Evolutionary conservation across 257 asterid species (phyloP).

Genomic region (Gynochthodes officinalis): DNA sequence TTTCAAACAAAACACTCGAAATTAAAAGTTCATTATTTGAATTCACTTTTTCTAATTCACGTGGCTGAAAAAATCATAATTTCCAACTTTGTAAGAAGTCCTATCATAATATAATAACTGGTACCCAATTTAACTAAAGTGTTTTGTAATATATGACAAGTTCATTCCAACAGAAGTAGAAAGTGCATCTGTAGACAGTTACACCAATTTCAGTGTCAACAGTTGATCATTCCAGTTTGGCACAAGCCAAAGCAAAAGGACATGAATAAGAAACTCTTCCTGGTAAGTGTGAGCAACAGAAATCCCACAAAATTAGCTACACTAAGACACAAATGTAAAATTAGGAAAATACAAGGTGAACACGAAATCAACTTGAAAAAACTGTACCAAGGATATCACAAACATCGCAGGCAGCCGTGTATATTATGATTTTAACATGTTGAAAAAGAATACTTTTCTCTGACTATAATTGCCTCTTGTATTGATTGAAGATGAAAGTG

Average conservation of each 20-base stretch:
- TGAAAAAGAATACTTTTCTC: not conserved
- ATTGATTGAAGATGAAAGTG: not conserved
- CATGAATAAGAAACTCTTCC: not conserved
- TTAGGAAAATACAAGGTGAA: too few relatives aligned
- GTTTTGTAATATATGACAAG: not conserved
- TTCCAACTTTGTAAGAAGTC: not conserved
- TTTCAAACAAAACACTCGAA: not conserved
- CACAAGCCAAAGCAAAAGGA: not conserved
- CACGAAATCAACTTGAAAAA: not conserved
- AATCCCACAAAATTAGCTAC: not conserved
- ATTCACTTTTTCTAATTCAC: not conserved
- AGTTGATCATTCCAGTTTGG: not conserved
- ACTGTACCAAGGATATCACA: not conserved
- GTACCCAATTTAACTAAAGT: not conserved
- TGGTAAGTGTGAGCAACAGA: not conserved
- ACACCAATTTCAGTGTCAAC: not conserved
- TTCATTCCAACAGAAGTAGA: not conserved
- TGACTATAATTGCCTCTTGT: not conserved
- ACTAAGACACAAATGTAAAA: not conserved
- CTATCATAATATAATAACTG: not conserved
- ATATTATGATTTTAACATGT: not conserved
- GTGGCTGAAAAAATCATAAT: not conserved
- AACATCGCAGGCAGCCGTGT: not conserved
- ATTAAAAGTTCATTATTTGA: not conserved
- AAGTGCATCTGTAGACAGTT: not conserved